Evolutionary conservation across 345 rosid genomes (phyloP).

Genomic region (Mercurialis annua): DNA sequence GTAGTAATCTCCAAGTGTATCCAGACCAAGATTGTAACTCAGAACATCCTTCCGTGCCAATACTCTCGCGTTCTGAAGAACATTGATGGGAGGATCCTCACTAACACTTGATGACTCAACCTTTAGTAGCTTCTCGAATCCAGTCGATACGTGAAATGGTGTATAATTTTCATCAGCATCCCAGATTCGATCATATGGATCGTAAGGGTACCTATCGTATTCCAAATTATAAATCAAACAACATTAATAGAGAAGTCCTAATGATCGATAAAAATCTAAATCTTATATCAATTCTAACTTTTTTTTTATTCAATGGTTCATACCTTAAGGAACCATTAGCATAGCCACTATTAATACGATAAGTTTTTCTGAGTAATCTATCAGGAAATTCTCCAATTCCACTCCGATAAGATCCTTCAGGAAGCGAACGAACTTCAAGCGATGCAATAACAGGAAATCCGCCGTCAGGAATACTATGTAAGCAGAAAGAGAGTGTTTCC

Average conservation of each 20-base stretch:
- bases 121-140: conserved; percentile 32
- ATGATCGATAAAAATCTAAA: no score
- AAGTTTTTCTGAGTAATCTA: conserved; percentile 51
- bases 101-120: conserved; percentile 35
- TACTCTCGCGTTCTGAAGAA: conserved; percentile 77
- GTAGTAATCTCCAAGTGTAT: conserved; percentile 51
- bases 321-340: conserved; percentile 60
- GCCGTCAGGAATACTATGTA: conserved; percentile 40
- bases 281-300: no score
- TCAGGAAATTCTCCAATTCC: conserved; percentile 39
- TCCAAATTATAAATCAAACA: conserved; percentile 3
- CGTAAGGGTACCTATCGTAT: conserved; percentile 65
- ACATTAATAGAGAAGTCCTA: neutral
- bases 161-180: conserved; percentile 62
- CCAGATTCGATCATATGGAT: conserved; percentile 87
- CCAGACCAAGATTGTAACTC: conserved; percentile 52
- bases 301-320: no score
- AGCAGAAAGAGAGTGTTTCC: conserved; percentile 54
- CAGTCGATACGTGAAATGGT: conserved; percentile 53
- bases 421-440: conserved; percentile 74
- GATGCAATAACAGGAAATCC: conserved; percentile 78
- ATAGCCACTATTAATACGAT: conserved; percentile 67
- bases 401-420: conserved; percentile 58
- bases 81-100: conserved; percentile 62
- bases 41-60: conserved; percentile 50